These are phyloP conservation scores for Neopestalotiopsis clavispora DNA, from an alignment of 2,329 filamentous ascomycete genomes.

Conservation along the genomic window DNA sequence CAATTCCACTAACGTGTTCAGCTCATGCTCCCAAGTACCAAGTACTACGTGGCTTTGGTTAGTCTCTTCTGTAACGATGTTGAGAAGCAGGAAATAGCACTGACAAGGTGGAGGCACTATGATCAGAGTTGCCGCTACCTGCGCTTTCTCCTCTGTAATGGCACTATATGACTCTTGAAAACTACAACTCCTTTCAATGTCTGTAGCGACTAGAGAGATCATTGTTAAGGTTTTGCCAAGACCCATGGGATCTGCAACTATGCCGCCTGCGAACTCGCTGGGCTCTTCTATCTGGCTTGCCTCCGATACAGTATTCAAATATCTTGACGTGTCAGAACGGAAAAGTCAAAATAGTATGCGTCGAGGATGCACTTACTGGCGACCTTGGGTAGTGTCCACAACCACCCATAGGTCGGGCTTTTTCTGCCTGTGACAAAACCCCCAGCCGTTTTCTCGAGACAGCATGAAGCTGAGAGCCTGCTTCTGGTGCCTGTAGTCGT, in stretches of 20 bases:
- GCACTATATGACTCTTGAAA: background rate
- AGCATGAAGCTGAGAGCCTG: conserved; percentile 34
- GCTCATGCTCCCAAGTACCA: background rate
- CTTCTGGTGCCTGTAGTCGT: conserved; percentile 31
- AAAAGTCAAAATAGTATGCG: background rate
- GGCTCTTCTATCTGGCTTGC: conserved; percentile 21
- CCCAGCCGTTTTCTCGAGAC: conserved; percentile 29
- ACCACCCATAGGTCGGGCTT: conserved; percentile 26
- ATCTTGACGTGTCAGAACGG: background rate
- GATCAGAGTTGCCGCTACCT: background rate
- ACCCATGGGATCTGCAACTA: conserved; percentile 35
- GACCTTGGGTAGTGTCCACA: conserved; percentile 9
- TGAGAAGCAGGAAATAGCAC: background rate
- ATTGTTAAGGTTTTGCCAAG: conserved; percentile 34
- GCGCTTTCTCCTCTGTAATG: background rate
- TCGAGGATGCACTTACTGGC: background rate
- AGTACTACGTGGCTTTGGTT: background rate
- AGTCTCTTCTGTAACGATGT: background rate
- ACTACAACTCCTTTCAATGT: conserved; percentile 16
- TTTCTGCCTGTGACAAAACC: conserved; percentile 5
- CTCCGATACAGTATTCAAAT: background rate
- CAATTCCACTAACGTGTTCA: background rate
- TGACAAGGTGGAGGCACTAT: background rate
- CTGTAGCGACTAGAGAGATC: conserved; percentile 30
- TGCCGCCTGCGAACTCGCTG: conserved; percentile 27